Percentiles rank a stretch among this genome's conserved stretches.
Conservation (phyloP, 768 basidiomycete species). For the Sporobolomyces pararoseus region DNA sequence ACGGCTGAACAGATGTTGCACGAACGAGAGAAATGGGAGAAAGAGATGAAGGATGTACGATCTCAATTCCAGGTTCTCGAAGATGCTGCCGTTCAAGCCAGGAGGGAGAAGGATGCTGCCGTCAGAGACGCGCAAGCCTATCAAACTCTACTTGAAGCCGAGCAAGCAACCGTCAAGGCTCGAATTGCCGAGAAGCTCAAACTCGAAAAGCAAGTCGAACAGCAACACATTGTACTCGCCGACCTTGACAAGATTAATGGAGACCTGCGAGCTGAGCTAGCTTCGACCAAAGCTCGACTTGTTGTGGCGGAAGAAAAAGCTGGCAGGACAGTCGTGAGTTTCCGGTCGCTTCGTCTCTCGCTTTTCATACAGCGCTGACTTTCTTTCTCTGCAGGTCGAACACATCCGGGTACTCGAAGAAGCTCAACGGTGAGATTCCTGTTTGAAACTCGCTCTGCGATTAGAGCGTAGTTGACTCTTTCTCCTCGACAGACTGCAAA, state of each 20-base stretch:
- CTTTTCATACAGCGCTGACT: slow-evolving; percentile 50
- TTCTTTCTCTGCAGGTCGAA: slow-evolving; percentile 52
- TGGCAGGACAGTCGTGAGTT: slow-evolving; percentile 52
- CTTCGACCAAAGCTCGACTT: slow-evolving; percentile 45
- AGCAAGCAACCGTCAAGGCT: slow-evolving; percentile 48
- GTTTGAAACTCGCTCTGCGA: neutral
- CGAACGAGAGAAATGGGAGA: slow-evolving; percentile 63
- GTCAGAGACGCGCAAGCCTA: slow-evolving; percentile 67
- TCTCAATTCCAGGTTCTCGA: slow-evolving; percentile 79
- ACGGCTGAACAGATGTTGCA: slow-evolving; percentile 33
- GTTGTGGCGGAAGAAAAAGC: slow-evolving; percentile 46
- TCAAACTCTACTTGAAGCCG: slow-evolving; percentile 59
- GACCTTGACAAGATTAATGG: slow-evolving; percentile 54
- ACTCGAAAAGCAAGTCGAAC: slow-evolving; percentile 50
- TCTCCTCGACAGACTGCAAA: slow-evolving; percentile 23
- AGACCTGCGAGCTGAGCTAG: slow-evolving; percentile 47
- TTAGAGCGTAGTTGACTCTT: neutral
- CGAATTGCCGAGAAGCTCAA: slow-evolving; percentile 40
- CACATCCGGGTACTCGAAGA: slow-evolving; percentile 65
- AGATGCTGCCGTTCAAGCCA: slow-evolving; percentile 75
- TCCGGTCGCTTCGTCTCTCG: slow-evolving; percentile 44
- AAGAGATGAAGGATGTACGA: slow-evolving; percentile 67
- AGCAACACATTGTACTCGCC: slow-evolving; percentile 47
- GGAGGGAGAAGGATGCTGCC: slow-evolving; percentile 72
- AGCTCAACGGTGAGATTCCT: slow-evolving; percentile 46